Evolutionary conservation across 1,139 yeast species (phyloP), one percentile per base, ranked within the genome.

Genomic region (Geotrichum carabidarum): DNA sequence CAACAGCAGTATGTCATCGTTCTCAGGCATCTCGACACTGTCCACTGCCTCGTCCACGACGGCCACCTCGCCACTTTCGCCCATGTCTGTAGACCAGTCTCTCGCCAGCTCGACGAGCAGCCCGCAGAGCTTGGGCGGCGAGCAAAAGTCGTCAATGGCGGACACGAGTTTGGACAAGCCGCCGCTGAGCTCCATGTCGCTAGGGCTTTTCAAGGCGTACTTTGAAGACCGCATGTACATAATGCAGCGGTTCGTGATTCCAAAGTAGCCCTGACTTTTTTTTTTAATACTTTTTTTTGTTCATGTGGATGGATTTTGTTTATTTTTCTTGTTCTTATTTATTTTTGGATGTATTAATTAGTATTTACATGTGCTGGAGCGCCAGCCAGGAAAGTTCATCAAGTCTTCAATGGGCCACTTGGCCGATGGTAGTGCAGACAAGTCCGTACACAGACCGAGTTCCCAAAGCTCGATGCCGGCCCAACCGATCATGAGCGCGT

Each of bases 401-500:
- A 65, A 51, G 42, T 65, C 65, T 27, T 59, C 61, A 2, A 68
- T 66, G 1, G 95, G 91, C 96, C 96, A 88, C 68, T 81, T 86
- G 46, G 89, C 74, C 1, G 81, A 72, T 0, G 94, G 91, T 9
- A 76, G 65, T 5, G 83, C 78, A 14, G 71, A 73, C 44, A 84
- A 65, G 34, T 77, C 79, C 0, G 88, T 79, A 17, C 75, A 74
- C 32, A 77, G 56, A 36, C 75, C 73, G 11, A 68, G 65, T 66
- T 90, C 96, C 66, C 74, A 85, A 14, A 90, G 73, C 65, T 91
- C 96, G 11, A 91, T 86, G 0, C 97, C 99, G 0, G 98, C 96
- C 81, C 95, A 87, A 0, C 97, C 99, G 54, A 93, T 93, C 99
- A 93, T 93, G 1, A 90, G 80, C 0, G 98, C 96, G 69, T 93